A percentile compares a stretch with the other conserved stretches of the same genome.
phyloP scores from a whole-genome alignment of 495 filamentous ascomycete species.

The Tetracladium setigerum region DNA sequence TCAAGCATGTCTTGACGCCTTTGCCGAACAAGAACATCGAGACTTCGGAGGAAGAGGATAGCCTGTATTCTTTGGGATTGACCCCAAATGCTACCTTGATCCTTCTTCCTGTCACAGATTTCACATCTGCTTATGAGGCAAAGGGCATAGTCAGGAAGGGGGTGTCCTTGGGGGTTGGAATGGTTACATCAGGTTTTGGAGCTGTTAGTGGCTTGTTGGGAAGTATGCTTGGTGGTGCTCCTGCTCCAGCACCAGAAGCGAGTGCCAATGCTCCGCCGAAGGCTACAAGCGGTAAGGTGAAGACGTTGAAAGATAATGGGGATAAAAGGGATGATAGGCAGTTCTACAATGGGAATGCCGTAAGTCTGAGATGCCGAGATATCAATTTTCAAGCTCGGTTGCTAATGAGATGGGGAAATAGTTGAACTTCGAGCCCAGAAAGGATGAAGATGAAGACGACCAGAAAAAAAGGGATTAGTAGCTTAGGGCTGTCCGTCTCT shows the following conservation, averaged over 20 bases:
- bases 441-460: constrained; percentile 45
- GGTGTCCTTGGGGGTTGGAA: constrained; percentile 14
- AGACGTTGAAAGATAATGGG: constrained; percentile 46
- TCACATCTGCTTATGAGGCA: constrained; percentile 50
- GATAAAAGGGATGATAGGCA: constrained; percentile 42
- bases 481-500: no score
- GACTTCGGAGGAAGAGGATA: constrained; percentile 62
- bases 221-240: constrained; percentile 43
- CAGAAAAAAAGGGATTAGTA: no score
- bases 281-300: constrained; percentile 16
- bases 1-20: constrained; percentile 79
- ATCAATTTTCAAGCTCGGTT: not conserved
- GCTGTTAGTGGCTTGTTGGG: constrained; percentile 44
- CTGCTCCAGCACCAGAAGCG: constrained; percentile 10
- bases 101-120: constrained; percentile 60
- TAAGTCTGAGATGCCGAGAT: constrained; percentile 29
- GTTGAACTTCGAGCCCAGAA: constrained; percentile 70
- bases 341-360: constrained; percentile 87
- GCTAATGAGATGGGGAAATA: constrained; percentile 19
- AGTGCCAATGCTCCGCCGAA: not conserved
- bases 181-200: constrained; percentile 28
- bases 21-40: constrained; percentile 65
- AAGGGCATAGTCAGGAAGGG: constrained; percentile 2
- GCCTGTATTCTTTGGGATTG: constrained; percentile 58
- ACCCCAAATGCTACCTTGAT: constrained; percentile 76